Base-by-base conservation (phyloP, 2,329 filamentous ascomycete species). In the Nigrospora osmanthi region DNA sequence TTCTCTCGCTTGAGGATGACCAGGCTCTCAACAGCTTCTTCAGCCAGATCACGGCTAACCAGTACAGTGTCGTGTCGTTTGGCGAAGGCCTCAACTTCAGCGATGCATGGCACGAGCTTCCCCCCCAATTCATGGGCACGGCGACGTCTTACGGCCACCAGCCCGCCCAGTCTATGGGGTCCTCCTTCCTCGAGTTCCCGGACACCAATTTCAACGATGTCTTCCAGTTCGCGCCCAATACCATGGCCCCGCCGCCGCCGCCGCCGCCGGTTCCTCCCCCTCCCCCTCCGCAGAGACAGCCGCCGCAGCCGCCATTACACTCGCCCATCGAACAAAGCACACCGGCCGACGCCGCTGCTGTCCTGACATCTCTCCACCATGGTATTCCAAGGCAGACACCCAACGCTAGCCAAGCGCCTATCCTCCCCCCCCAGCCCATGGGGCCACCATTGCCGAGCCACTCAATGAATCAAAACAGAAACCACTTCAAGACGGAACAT, bases 81-180 rank as follows among this genome's bases (percentile, higher is more conserved):
- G 72, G 72, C 38, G 74, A 77, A 52, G 70, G 72, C 11, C 65
- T 72, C 34, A 68, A 69, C 51, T 74, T 69, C 52, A 73, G 60
- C 54, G 71, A 73, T 35, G 65, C 68, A 45, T 81, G 76, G 77
- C 61, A 70, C 39, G 76, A 80, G 47, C 65, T 84, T 16, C 82
- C 81, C 6, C 81, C 81, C 2, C 73, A 73, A 40, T 80, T 85
- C 51, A 76, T 86, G 65, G 81, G 81, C 42, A 79, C 81, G 12
- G 70, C 76, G 1, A 83, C 81, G 16, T 83, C 80, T 3, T 76
- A 78, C 50, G 80, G 80, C 15, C 73, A 78, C 41, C 75, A 77
- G 33, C 64, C 68, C 13, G 53, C 55, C 28, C 55, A 59, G 34
- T 51, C 59, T 7, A 54, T 62, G 14, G 45, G 49, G 15, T 51